Conservation (phyloP, 805 yeast species). For the Jamesozyma hellenica region DNA sequence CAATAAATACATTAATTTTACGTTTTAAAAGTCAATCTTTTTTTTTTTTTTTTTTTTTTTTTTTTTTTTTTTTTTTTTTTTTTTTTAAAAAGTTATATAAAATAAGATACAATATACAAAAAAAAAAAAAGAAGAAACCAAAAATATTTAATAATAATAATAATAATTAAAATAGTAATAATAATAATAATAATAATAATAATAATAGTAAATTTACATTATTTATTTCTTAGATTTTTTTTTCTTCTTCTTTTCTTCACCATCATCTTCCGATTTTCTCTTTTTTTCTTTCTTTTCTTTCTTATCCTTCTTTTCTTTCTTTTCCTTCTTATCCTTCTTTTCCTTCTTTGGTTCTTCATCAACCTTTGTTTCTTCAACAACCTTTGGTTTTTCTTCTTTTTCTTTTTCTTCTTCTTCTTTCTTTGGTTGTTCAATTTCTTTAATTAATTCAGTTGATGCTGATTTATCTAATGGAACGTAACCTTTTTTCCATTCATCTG, state of each 20-base stretch:
- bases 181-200: background rate
- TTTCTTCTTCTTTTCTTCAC: slow-evolving; percentile 28
- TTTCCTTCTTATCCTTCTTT: slow-evolving; percentile 42
- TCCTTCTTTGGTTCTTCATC: too few relatives aligned
- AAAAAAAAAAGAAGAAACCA: too few relatives aligned
- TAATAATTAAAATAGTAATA: too few relatives aligned
- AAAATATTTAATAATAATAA: too few relatives aligned
- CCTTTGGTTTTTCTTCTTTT: slow-evolving; percentile 25
- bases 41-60: too few relatives aligned
- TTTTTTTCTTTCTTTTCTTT: slow-evolving; percentile 34
- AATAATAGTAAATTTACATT: background rate
- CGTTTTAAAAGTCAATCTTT: too few relatives aligned
- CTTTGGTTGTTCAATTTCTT: slow-evolving; percentile 34
- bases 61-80: too few relatives aligned
- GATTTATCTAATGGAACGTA: slow-evolving; percentile 64
- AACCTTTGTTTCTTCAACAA: slow-evolving; percentile 26
- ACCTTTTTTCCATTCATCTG: slow-evolving; percentile 79
- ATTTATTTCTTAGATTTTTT: slow-evolving; percentile 36
- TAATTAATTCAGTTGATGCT: slow-evolving; percentile 31
- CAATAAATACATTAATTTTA: too few relatives aligned
- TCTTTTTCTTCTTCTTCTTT: slow-evolving; percentile 45
- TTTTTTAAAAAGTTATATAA: too few relatives aligned
- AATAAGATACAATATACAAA: too few relatives aligned
- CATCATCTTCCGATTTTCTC: slow-evolving; percentile 26
- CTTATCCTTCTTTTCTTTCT: slow-evolving; percentile 28